Base-by-base conservation (phyloP, 306 rosid species). In the Begonia loranthoides region DNA sequence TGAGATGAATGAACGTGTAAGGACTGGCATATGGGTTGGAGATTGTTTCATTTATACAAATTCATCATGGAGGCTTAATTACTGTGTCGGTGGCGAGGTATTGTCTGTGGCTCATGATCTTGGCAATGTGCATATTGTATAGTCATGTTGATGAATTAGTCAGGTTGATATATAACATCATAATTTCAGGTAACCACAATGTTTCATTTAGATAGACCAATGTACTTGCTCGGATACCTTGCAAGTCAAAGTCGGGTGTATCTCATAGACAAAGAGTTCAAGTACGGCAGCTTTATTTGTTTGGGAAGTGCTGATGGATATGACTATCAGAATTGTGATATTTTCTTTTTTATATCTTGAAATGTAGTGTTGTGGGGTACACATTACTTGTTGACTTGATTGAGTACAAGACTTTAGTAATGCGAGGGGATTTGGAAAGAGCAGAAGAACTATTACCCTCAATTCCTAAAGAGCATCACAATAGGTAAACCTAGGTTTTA, bases 61-160 rank as follows among this genome's bases (percentile, higher is more conserved):
- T 73, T 80, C 96, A 50, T 87, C 99, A 40, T 83, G 96, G 99
- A 86, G 94, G 67, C 92, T 92, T 49, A 92, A 92, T 68, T 92
- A 92, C 63, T 92, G 96, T 71, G 96, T 92, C 69, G 99, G 99
- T 73, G 99, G 96, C 15, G 99, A 92, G 99, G 97, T 90, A 84
- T 56, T 59, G 63, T 17, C 8, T 54, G 53, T 58, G 9, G 44
- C 41, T 45, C 24, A 14, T 14, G 21, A 51, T 40, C 22, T 11
- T 54, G 15, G 7, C 47, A 12, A 17, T 57, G 19, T 60, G 50
- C 57, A 33, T 40, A 53, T 24, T 4, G 7, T 64, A 24, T 55
- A 14, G 59, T 52, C 54, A 59, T 56, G 55, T 13, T 58, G 48
- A 54, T 66, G 54, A 49, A 45, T 50, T 41, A 19, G 57, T 39